Conservation (phyloP, 176 grass and related monocot species). For the Aegilops longissima region DNA sequence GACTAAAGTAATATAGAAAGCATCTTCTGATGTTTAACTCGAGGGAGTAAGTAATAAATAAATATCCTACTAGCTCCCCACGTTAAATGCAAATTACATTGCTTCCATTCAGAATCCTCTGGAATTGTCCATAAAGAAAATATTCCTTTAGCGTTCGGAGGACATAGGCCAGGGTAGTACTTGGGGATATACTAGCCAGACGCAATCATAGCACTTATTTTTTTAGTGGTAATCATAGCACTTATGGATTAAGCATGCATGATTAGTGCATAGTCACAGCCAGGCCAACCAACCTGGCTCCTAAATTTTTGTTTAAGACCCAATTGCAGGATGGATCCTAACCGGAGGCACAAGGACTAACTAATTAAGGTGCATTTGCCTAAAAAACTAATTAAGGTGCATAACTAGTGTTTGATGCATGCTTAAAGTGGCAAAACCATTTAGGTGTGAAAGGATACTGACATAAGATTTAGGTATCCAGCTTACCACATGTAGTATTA, state of each 20-base stretch:
- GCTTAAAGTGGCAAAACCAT: not conserved
- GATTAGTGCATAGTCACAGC: not conserved
- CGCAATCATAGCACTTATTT: slow-evolving; percentile 3
- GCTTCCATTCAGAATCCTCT: too few relatives aligned
- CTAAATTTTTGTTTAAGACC: slow-evolving; percentile 16
- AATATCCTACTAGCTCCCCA: too few relatives aligned
- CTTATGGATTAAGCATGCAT: not conserved
- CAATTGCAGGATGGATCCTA: not conserved
- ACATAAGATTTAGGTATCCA: not conserved
- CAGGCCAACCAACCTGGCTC: not conserved
- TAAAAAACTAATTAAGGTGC: too few relatives aligned
- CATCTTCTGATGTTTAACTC: too few relatives aligned
- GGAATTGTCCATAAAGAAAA: too few relatives aligned
- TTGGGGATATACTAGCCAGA: not conserved
- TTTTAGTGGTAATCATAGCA: too few relatives aligned
- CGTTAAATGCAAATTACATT: too few relatives aligned
- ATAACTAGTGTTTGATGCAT: not conserved
- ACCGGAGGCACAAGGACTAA: not conserved
- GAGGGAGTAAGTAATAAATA: too few relatives aligned
- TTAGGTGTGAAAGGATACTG: not conserved
- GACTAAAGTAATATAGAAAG: too few relatives aligned
- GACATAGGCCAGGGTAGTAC: too few relatives aligned
- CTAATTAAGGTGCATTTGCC: not conserved
- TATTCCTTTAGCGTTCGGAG: too few relatives aligned
- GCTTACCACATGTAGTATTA: slow-evolving; percentile 3